Evolutionary conservation across 1,139 yeast genomes (phyloP).

Genomic region (Tardiomyces blankii): DNA sequence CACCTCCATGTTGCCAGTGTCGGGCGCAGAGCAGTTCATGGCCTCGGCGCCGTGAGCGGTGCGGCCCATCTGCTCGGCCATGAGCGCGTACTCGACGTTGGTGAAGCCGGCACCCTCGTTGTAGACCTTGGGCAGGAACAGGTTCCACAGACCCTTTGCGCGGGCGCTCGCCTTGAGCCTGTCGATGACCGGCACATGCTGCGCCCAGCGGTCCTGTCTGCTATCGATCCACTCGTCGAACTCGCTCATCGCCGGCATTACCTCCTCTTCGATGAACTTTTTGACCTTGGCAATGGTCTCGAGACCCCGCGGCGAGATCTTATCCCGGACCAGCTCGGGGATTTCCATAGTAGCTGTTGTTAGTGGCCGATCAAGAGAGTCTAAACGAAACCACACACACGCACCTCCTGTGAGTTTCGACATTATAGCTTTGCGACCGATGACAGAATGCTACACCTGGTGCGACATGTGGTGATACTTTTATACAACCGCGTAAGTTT

Average conservation of each 20-base stretch:
- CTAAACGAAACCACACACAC: too few relatives aligned
- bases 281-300: constrained; percentile 40
- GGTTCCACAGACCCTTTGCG: constrained; percentile 51
- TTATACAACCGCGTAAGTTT: too few relatives aligned
- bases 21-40: constrained; percentile 58
- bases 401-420: too few relatives aligned
- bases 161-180: constrained; percentile 45
- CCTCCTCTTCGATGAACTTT: constrained; percentile 47
- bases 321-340: constrained; percentile 30
- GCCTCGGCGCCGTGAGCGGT: constrained; percentile 50
- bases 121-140: constrained; percentile 48
- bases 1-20: constrained; percentile 69
- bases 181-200: constrained; percentile 41
- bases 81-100: constrained; percentile 57
- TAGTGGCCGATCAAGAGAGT: too few relatives aligned
- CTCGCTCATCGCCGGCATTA: constrained; percentile 46
- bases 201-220: constrained; percentile 37
- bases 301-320: constrained; percentile 39
- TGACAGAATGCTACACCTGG: too few relatives aligned
- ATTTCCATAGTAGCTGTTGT: constrained; percentile 13
- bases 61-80: constrained; percentile 60
- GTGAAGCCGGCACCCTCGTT: constrained; percentile 54
- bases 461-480: too few relatives aligned
- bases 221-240: constrained; percentile 33
- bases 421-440: too few relatives aligned